These are phyloP conservation scores for Erysimum cheiranthoides DNA, from an alignment of 345 rosid genomes.

Conservation along the genomic window DNA sequence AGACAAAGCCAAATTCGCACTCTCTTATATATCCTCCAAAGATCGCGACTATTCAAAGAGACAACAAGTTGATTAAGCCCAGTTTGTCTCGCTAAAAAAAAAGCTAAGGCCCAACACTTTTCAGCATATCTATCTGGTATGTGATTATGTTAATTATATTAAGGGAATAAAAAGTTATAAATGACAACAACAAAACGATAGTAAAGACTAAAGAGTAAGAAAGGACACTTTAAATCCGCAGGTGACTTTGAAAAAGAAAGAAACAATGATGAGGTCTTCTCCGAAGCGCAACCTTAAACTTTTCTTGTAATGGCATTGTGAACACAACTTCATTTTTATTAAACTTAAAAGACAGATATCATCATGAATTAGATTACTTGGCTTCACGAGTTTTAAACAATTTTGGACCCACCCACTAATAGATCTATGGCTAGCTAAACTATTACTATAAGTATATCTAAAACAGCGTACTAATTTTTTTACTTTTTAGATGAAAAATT, in stretches of 20 bases:
- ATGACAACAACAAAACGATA: not conserved
- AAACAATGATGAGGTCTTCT: conserved; percentile 42
- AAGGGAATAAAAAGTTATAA: not conserved
- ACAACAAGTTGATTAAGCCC: conserved; percentile 5
- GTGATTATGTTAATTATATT: not conserved
- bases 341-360: conserved; percentile 36
- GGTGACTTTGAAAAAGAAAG: conserved; percentile 28
- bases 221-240: conserved; percentile 32
- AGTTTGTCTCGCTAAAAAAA: not conserved
- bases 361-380: conserved; percentile 39
- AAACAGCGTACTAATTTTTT: conserved; percentile 19
- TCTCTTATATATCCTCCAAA: not conserved
- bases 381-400: conserved; percentile 44
- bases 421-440: conserved; percentile 12
- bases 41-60: not conserved
- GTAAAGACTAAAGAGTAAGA: not conserved
- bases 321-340: conserved; percentile 23
- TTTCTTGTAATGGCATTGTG: conserved; percentile 41
- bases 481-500: not conserved
- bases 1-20: not conserved
- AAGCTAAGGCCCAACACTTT: not conserved
- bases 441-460: not conserved
- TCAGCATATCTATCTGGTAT: not conserved
- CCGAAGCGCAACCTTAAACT: conserved; percentile 42
- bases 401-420: conserved; percentile 44